phyloP scores from a whole-genome alignment of 2,329 filamentous ascomycete genomes.

The Bimuria novae-zelandiae region DNA sequence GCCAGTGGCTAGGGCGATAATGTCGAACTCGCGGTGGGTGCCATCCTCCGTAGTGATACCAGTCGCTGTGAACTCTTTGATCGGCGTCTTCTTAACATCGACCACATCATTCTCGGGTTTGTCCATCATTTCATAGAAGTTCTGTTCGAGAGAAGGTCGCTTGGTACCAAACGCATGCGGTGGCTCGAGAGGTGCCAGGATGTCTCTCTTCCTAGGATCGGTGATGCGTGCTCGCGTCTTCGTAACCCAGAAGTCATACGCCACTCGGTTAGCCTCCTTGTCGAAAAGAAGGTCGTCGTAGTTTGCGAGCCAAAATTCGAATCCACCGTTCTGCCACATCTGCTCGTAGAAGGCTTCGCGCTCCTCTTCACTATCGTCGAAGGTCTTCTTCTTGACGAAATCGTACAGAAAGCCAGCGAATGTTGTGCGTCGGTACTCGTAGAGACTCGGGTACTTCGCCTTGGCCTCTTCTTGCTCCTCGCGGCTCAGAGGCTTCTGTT shows the following conservation, averaged over 20 bases:
- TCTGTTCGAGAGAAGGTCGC: conserved; percentile 53
- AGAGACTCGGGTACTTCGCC: conserved; percentile 53
- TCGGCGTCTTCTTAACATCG: conserved; percentile 49
- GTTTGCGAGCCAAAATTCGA: conserved; percentile 50
- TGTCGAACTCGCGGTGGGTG: conserved; percentile 48
- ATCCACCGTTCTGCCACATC: conserved; percentile 47
- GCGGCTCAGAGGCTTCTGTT: conserved; percentile 52
- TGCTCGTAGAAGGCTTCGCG: conserved; percentile 51
- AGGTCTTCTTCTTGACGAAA: conserved; percentile 59
- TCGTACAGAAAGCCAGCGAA: conserved; percentile 66
- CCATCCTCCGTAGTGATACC: conserved; percentile 49
- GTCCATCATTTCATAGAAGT: conserved; percentile 54
- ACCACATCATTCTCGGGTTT: conserved; percentile 50
- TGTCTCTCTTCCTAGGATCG: conserved; percentile 51
- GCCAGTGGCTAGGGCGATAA: conserved; percentile 52
- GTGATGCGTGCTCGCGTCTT: conserved; percentile 50
- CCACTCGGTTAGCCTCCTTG: conserved; percentile 48
- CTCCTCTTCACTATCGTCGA: conserved; percentile 50
- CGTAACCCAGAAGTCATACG: conserved; percentile 55
- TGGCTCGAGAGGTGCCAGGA: conserved; percentile 51
- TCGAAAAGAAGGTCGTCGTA: conserved; percentile 50
- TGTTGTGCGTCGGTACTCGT: conserved; percentile 55
- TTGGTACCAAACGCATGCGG: conserved; percentile 55
- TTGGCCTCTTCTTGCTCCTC: conserved; percentile 57
- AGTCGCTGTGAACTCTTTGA: conserved; percentile 45